Percentiles rank a stretch among this genome's conserved stretches.
phyloP scores from a whole-genome alignment of 495 filamentous ascomycete genomes.

The Platismatia glauca region DNA sequence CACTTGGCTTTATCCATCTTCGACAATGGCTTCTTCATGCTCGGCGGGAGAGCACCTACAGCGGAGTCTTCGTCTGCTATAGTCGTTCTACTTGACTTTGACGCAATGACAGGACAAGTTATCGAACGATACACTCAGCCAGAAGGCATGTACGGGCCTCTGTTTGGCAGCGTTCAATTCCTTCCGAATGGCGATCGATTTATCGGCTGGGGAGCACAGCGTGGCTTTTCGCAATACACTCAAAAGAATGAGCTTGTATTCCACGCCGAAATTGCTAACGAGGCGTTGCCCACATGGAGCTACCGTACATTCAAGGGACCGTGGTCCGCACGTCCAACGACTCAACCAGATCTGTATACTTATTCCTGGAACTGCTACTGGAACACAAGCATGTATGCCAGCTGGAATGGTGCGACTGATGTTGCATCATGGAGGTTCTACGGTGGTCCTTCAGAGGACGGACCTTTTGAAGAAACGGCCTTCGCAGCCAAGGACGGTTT shows the following conservation, averaged over 20 bases:
- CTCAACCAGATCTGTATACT: conserved; percentile 37
- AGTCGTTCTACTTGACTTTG: conserved; percentile 6
- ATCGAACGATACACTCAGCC: conserved; percentile 6
- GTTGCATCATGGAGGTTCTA: conserved; percentile 37
- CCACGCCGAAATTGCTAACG: neutral
- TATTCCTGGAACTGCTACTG: conserved; percentile 31
- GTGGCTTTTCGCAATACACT: conserved; percentile 1
- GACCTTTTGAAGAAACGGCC: neutral
- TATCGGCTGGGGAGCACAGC: conserved; percentile 7
- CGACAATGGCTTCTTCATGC: neutral
- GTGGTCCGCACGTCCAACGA: conserved; percentile 38
- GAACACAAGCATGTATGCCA: conserved; percentile 36
- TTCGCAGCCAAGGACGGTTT: neutral
- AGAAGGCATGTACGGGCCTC: neutral
- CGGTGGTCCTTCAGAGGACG: conserved; percentile 17
- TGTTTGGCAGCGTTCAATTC: neutral
- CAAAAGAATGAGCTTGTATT: neutral
- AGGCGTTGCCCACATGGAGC: conserved; percentile 16
- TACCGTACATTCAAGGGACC: conserved; percentile 23
- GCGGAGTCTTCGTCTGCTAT: neutral
- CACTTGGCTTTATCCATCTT: neutral
- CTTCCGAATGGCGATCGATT: conserved; percentile 8
- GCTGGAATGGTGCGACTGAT: conserved; percentile 43
- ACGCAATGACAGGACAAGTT: neutral
- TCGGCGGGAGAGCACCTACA: neutral